phyloP scores from a whole-genome alignment of 2,329 filamentous ascomycete genomes.

The Neopestalotiopsis clavispora region DNA sequence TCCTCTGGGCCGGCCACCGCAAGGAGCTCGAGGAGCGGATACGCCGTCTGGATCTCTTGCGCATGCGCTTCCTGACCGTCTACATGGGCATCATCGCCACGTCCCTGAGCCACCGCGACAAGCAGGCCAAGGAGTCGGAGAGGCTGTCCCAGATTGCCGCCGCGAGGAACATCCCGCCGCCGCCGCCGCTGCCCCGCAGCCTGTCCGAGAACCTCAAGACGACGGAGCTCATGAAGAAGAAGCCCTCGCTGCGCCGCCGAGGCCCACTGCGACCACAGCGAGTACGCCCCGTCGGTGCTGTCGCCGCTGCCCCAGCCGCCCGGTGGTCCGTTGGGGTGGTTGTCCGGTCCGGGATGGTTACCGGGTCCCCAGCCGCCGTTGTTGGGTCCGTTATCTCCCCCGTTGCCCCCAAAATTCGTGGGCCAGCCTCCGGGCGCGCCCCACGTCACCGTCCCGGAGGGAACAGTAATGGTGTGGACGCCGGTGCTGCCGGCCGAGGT shows the following conservation, averaged over 20 bases:
- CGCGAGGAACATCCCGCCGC: slow-evolving; percentile 32
- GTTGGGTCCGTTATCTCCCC: slow-evolving; percentile 15
- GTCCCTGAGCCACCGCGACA: slow-evolving; percentile 37
- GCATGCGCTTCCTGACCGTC: slow-evolving; percentile 68
- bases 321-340: slow-evolving; percentile 16
- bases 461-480: slow-evolving; percentile 44
- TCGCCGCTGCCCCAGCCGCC: slow-evolving; percentile 20
- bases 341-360: background rate
- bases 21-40: slow-evolving; percentile 60
- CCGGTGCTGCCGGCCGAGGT: slow-evolving; percentile 42
- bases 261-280: slow-evolving; percentile 37
- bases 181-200: slow-evolving; percentile 43
- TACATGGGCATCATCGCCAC: slow-evolving; percentile 65
- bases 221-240: slow-evolving; percentile 30
- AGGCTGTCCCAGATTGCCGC: slow-evolving; percentile 28
- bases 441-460: slow-evolving; percentile 40
- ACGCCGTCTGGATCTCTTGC: slow-evolving; percentile 62
- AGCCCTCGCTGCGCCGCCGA: slow-evolving; percentile 46
- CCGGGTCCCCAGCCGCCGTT: slow-evolving; percentile 9
- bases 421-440: slow-evolving; percentile 36
- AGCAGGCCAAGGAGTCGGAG: slow-evolving; percentile 36
- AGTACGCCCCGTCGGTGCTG: slow-evolving; percentile 22
- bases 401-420: slow-evolving; percentile 19
- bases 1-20: slow-evolving; percentile 64
- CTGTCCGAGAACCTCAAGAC: slow-evolving; percentile 47